Evolutionary conservation across 305 asterid genomes (phyloP).

Genomic region (Plantago coronopus): DNA sequence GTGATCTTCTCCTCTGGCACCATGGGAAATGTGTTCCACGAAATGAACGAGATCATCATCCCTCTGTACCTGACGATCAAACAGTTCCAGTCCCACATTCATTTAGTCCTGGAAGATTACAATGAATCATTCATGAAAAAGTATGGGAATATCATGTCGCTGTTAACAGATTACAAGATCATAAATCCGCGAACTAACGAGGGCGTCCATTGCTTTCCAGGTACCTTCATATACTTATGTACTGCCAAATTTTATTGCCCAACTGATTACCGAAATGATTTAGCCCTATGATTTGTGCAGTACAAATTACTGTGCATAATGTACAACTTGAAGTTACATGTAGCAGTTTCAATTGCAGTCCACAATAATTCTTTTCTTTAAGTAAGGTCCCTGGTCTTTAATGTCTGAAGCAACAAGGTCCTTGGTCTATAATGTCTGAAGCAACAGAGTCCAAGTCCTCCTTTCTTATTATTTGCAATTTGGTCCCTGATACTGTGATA

Average conservation of each 20-base stretch:
- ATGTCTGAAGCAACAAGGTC: no score
- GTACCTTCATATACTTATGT: constrained; percentile 9
- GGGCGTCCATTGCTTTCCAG: constrained; percentile 53
- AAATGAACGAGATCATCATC: constrained; percentile 62
- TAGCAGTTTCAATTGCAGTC: no score
- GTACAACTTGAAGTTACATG: no score
- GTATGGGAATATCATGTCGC: constrained; percentile 32
- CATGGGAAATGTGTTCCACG: constrained; percentile 64
- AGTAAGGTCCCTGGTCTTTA: no score
- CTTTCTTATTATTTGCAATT: no score
- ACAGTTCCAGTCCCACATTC: constrained; percentile 42
- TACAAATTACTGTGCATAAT: no score
- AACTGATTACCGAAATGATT: no score
- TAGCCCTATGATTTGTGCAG: no score
- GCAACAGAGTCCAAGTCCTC: no score
- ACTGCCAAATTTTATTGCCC: not conserved
- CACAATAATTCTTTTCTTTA: no score
- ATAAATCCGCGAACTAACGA: constrained; percentile 37
- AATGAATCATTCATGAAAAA: constrained; percentile 41
- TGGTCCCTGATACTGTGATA: no score
- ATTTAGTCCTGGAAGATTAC: constrained; percentile 41
- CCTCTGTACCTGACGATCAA: constrained; percentile 52
- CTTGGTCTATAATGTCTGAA: no score
- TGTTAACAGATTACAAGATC: constrained; percentile 28
- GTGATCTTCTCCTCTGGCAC: constrained; percentile 64